Conservation (phyloP, 2,329 filamentous ascomycete species). For the Tolypocladium endophyticum region DNA sequence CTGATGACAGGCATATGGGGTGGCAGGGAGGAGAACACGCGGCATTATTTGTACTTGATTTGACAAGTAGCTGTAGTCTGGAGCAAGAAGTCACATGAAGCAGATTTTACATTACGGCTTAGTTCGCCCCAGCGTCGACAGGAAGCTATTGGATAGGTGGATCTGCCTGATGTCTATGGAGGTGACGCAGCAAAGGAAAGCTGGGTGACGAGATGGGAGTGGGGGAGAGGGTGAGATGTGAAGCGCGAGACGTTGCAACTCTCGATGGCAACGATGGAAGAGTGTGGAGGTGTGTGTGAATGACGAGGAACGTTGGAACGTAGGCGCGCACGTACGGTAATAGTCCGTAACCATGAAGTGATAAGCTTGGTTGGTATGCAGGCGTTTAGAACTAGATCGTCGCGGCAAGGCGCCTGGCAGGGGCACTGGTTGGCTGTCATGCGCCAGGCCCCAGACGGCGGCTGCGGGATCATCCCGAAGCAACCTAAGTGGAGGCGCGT, state of each 20-base stretch:
- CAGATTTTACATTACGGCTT: constrained; percentile 1
- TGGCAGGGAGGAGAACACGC: not conserved
- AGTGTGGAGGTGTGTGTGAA: not conserved
- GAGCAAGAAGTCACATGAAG: constrained; percentile 4
- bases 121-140: not conserved
- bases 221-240: not conserved
- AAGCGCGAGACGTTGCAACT: not conserved
- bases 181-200: not conserved
- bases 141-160: not conserved
- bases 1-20: constrained; percentile 1
- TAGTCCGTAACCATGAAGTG: too few relatives aligned
- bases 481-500: not conserved
- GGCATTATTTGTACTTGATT: constrained; percentile 1
- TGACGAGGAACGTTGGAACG: not conserved
- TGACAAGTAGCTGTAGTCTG: constrained; percentile 4
- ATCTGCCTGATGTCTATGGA: too few relatives aligned
- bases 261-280: not conserved
- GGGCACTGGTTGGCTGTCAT: not conserved
- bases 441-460: not conserved
- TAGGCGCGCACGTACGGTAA: too few relatives aligned
- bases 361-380: too few relatives aligned
- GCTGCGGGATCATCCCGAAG: not conserved
- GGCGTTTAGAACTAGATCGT: not conserved
- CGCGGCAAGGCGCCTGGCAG: not conserved
- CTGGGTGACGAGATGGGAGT: not conserved